phyloP scores from a whole-genome alignment of 345 rosid genomes.

The Syzygium aqueum region DNA sequence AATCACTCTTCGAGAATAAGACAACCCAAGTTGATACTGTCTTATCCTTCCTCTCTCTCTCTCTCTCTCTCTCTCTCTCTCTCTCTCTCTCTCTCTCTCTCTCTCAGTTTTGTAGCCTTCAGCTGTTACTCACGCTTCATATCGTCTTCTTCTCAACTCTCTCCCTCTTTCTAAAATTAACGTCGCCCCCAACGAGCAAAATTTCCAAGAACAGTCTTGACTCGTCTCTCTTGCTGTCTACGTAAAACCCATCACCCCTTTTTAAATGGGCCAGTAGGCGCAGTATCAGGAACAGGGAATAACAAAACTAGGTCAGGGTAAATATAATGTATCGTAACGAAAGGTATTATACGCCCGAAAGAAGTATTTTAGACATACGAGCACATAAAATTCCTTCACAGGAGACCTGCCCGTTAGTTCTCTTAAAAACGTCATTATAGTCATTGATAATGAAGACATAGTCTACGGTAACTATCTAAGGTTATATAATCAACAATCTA shows the following conservation, averaged over 20 bases:
- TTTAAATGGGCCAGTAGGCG: neutral
- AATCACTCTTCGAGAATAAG: neutral
- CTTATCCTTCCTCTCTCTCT: neutral
- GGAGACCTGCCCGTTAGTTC: too few species aligned
- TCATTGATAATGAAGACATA: too few species aligned
- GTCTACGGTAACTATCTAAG: too few species aligned
- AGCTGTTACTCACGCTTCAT: neutral
- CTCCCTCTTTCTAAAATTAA: neutral
- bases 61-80: neutral
- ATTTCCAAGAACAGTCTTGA: neutral
- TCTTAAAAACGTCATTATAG: too few species aligned
- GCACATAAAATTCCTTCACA: too few species aligned
- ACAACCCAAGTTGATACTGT: neutral
- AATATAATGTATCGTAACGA: too few species aligned
- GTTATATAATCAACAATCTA: too few species aligned
- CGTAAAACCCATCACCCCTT: neutral
- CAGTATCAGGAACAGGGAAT: neutral
- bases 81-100: neutral
- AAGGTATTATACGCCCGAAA: too few species aligned
- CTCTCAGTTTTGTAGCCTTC: neutral
- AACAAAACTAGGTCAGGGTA: neutral
- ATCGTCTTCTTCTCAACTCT: neutral
- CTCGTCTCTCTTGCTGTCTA: neutral
- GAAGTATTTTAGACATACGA: too few species aligned
- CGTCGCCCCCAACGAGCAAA: neutral